phyloP scores from a whole-genome alignment of 371 early-diverging fungal genomes.

The Mucor plumbeus region DNA sequence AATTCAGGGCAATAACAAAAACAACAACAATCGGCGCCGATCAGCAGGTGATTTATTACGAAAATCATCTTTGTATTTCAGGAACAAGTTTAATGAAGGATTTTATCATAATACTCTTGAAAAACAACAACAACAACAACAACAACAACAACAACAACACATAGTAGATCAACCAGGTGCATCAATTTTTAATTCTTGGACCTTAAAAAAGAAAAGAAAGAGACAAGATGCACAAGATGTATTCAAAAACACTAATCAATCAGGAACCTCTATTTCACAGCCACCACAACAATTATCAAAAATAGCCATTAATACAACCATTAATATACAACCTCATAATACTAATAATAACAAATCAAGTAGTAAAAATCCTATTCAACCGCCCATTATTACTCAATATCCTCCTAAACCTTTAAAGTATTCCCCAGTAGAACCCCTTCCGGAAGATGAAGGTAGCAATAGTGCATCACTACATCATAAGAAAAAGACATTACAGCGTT shows the following conservation, averaged over 20 bases:
- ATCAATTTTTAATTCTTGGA: constrained; percentile 18
- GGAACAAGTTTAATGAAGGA: constrained; percentile 20
- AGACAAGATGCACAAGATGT: constrained; percentile 14
- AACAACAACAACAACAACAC: neutral
- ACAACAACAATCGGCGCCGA: constrained; percentile 7
- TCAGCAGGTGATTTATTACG: constrained; percentile 27
- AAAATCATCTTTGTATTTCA: constrained; percentile 33
- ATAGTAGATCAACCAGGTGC: constrained; percentile 14
- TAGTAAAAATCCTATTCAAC: constrained; percentile 14
- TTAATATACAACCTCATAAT: constrained; percentile 14
- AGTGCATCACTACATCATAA: constrained; percentile 4
- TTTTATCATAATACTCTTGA: neutral
- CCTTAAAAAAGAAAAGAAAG: constrained; percentile 25
- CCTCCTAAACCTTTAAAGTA: constrained; percentile 52
- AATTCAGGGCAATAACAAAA: neutral
- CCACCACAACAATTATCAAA: constrained; percentile 18
- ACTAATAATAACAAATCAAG: neutral
- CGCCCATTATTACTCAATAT: constrained; percentile 40
- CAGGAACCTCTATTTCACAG: neutral
- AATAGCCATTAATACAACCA: constrained; percentile 29
- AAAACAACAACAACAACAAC: neutral
- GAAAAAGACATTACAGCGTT: constrained; percentile 20
- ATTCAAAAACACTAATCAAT: constrained; percentile 1
- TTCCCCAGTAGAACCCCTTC: constrained; percentile 38
- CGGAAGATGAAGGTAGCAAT: neutral